Base-by-base conservation (phyloP, 2,329 filamentous ascomycete species). In the Epichloe sp. region DNA sequence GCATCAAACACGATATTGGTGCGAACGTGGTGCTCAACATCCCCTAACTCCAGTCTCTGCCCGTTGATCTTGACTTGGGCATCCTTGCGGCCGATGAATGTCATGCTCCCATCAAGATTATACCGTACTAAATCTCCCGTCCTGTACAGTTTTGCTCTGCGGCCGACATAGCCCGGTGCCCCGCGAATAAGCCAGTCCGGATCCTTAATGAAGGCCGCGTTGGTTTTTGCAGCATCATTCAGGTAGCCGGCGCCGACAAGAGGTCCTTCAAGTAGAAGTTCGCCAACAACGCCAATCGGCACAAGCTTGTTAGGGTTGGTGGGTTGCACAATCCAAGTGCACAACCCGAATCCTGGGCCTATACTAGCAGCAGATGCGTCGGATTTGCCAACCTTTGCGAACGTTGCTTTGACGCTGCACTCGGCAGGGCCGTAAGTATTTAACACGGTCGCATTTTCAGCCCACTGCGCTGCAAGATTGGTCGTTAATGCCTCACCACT, bases 61-160 rank as follows among this genome's bases (percentile, higher is more conserved):
- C 80, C 80, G 26, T 71, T 68, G 12, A 80, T 61, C 58, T 80
- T 80, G 48, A 79, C 69, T 59, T 79, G 76, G 0, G 68, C 67
- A 56, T 80, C 76, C 54, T 74, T 75, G 44, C 76, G 66, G 47
- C 74, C 75, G 45, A 75, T 58, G 49, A 71, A 75, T 0, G 65
- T 55, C 10, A 76, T 58, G 21, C 60, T 59, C 1, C 58, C 58
- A 23, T 60, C 54, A 1, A 59, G 59, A 35, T 67, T 59, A 19
- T 72, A 73, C 40, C 62, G 62, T 3, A 64, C 72, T 3, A 76
- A 62, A 53, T 77, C 74, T 5, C 73, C 74, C 0, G 73, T 75
- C 52, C 68, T 69, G 56, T 75, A 76, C 2, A 70, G 53, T 3
- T 63, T 63, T 11, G 50, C 50, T 15, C 5, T 11, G 0, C 55